Percentiles rank a stretch among this genome's conserved stretches.
Evolutionary conservation across 2,329 filamentous ascomycete genomes (phyloP).

Genomic region (Chaetomiaceae sp.): DNA sequence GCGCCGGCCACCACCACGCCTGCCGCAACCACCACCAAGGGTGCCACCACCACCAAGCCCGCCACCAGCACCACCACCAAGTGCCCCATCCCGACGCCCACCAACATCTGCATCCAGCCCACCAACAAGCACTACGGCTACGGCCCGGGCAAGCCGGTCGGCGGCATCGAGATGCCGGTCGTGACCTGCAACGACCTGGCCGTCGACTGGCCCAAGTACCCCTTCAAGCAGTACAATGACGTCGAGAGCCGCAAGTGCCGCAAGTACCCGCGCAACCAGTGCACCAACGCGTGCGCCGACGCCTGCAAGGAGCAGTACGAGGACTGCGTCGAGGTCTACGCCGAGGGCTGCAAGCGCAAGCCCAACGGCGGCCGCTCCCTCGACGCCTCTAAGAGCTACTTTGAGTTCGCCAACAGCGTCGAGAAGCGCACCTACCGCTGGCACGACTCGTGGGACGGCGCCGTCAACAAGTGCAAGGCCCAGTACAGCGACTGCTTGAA

Average conservation of each 20-base stretch:
- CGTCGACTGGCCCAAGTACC: conserved; percentile 38
- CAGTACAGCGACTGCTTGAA: conserved; percentile 48
- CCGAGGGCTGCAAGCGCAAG: conserved; percentile 41
- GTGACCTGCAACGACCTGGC: conserved; percentile 52
- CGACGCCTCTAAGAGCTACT: conserved; percentile 10
- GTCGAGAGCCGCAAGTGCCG: conserved; percentile 41
- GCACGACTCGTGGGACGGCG: conserved; percentile 28
- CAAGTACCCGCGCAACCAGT: conserved; percentile 38
- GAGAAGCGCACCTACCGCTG: conserved; percentile 27
- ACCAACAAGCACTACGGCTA: conserved; percentile 59
- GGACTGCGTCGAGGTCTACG: conserved; percentile 46
- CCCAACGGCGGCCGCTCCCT: conserved; percentile 19
- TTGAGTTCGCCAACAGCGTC: conserved; percentile 12
- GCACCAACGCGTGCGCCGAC: conserved; percentile 43
- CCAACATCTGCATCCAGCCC: conserved; percentile 52
- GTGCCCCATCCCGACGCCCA: conserved; percentile 43
- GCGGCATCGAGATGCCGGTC: conserved; percentile 48
- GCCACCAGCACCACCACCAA: conserved; percentile 29
- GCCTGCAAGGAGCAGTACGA: conserved; percentile 52
- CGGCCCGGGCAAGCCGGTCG: conserved; percentile 56
- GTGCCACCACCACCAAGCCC: conserved; percentile 30
- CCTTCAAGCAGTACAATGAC: conserved; percentile 51
- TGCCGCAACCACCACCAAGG: conserved; percentile 31
- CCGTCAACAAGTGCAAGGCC: conserved; percentile 41
- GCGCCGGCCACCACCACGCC: conserved; percentile 25